phyloP scores from a whole-genome alignment of 768 basidiomycete genomes.

The Termitomyces sp. region DNA sequence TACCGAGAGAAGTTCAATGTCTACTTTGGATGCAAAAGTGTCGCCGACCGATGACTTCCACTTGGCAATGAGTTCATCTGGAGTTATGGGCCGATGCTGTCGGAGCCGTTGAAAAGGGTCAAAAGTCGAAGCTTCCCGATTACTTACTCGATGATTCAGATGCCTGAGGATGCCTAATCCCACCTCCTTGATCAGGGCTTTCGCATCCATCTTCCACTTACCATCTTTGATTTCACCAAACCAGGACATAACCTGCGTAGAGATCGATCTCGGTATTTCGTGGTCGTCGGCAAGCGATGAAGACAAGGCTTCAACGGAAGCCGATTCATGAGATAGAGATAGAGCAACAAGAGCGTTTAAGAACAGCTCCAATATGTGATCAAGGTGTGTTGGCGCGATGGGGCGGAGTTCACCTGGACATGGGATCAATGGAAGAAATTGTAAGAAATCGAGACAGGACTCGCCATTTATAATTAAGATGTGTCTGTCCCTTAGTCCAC shows the following conservation, averaged over 20 bases:
- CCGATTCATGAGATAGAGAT: constrained; percentile 47
- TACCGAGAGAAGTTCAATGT: constrained; percentile 69
- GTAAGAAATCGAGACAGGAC: neutral
- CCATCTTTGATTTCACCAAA: constrained; percentile 63
- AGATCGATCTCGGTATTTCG: constrained; percentile 59
- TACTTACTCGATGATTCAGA: constrained; percentile 50
- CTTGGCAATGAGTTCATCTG: constrained; percentile 51
- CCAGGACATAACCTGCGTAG: constrained; percentile 74
- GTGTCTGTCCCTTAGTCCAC: constrained; percentile 61
- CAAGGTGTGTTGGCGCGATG: constrained; percentile 63
- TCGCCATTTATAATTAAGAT: constrained; percentile 73
- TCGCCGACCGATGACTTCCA: constrained; percentile 83
- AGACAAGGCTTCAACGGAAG: constrained; percentile 55
- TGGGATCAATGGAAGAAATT: neutral
- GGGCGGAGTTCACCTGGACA: constrained; percentile 66
- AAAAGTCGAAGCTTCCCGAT: neutral
- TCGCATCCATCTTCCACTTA: constrained; percentile 65
- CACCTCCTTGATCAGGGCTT: constrained; percentile 64
- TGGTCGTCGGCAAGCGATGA: constrained; percentile 67
- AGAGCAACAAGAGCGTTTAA: constrained; percentile 72
- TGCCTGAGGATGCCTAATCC: constrained; percentile 72
- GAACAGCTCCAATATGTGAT: constrained; percentile 67
- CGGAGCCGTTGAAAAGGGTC: neutral
- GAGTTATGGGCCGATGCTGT: constrained; percentile 58
- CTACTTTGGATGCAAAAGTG: constrained; percentile 61